These are phyloP conservation scores for Dendrothele bispora DNA, from an alignment of 768 basidiomycete genomes.

Conservation along the genomic window DNA sequence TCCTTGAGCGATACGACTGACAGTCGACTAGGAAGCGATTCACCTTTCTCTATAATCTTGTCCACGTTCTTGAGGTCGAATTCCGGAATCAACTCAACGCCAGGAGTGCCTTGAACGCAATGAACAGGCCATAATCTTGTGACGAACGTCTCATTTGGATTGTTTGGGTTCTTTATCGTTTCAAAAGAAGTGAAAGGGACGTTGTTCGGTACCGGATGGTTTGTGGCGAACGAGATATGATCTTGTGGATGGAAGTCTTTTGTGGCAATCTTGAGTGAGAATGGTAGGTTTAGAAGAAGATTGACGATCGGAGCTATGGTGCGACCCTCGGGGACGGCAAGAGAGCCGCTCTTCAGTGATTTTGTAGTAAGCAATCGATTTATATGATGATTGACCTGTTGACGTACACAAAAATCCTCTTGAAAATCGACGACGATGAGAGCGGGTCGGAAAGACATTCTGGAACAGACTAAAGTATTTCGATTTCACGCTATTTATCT, in stretches of 20 bases:
- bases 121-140: slow-evolving; percentile 74
- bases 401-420: slow-evolving; percentile 66
- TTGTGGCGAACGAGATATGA: slow-evolving; percentile 73
- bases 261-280: slow-evolving; percentile 50
- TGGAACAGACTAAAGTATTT: too few species aligned
- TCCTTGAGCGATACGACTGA: neutral
- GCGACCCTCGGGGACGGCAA: slow-evolving; percentile 66
- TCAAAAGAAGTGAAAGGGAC: slow-evolving; percentile 19
- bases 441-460: slow-evolving; percentile 38
- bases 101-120: slow-evolving; percentile 54
- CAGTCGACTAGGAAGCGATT: slow-evolving; percentile 1
- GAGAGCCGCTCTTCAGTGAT: slow-evolving; percentile 44
- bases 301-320: slow-evolving; percentile 58
- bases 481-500: too few species aligned
- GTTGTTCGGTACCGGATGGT: slow-evolving; percentile 22
- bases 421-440: slow-evolving; percentile 80
- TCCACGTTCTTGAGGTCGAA: slow-evolving; percentile 29
- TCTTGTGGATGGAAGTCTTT: slow-evolving; percentile 57
- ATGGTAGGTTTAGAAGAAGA: slow-evolving; percentile 56
- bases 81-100: slow-evolving; percentile 50
- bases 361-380: neutral
- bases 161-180: slow-evolving; percentile 31
- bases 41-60: slow-evolving; percentile 13
- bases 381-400: neutral
- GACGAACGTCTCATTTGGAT: slow-evolving; percentile 28